These are phyloP conservation scores for Straminergon stramineum DNA, from an alignment of 225 moss, liverwort and hornwort species.

Conservation along the genomic window DNA sequence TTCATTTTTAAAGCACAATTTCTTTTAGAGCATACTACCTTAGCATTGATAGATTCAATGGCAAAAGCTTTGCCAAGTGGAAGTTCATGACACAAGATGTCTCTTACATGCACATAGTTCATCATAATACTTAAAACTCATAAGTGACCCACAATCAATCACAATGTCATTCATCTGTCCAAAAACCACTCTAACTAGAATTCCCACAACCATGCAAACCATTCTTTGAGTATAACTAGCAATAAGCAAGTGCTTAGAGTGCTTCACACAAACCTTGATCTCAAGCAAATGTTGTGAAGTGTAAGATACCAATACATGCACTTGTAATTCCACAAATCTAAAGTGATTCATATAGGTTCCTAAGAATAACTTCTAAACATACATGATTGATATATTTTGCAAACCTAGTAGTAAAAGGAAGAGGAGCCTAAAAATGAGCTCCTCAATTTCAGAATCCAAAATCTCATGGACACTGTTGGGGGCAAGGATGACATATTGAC, in stretches of 20 bases:
- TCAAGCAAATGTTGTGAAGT: not conserved
- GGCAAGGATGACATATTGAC: not conserved
- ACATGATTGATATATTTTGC: not conserved
- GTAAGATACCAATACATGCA: not conserved
- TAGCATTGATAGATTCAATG: not conserved
- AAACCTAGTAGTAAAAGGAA: not conserved
- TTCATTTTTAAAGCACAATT: too few relatives aligned
- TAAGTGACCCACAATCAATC: not conserved
- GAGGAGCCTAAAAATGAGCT: not conserved
- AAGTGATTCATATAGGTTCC: not conserved
- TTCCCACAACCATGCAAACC: not conserved
- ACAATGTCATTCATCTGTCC: too few relatives aligned
- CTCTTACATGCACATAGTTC: not conserved
- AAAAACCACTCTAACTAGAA: not conserved
- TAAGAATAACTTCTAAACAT: not conserved
- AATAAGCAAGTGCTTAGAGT: not conserved
- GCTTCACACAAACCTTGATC: not conserved
- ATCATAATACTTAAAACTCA: not conserved
- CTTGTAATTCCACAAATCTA: not conserved
- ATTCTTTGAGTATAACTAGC: not conserved
- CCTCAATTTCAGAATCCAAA: not conserved
- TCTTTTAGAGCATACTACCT: too few relatives aligned
- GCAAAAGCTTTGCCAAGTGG: not conserved
- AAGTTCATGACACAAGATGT: not conserved
- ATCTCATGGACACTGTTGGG: not conserved